Evolutionary conservation across 169 alveolate species (phyloP).

Genomic region (Cryptosporidium tyzzeri): DNA sequence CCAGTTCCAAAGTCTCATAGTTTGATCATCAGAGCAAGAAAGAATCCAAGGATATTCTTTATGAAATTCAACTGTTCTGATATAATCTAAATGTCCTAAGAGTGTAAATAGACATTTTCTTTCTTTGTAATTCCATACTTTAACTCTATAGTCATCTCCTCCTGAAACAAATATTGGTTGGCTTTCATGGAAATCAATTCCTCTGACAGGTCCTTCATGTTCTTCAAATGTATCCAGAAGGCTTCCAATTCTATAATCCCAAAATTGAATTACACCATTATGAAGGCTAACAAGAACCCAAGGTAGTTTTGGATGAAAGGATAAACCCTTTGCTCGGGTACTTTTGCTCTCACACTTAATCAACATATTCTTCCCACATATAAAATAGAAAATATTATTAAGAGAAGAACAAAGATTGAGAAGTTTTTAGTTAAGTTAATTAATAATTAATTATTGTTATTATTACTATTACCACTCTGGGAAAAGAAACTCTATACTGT

Average conservation of each 20-base stretch:
- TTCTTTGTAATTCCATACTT: slow-evolving; percentile 93
- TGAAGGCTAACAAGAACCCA: slow-evolving; percentile 95
- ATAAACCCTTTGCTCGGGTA: slow-evolving; percentile 94
- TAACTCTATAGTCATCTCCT: slow-evolving; percentile 96
- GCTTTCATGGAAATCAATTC: slow-evolving; percentile 92
- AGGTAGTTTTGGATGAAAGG: slow-evolving; percentile 95
- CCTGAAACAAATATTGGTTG: slow-evolving; percentile 97
- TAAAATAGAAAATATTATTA: neutral
- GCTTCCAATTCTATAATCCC: slow-evolving; percentile 92
- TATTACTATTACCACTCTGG: no score
- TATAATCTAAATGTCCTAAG: slow-evolving; percentile 96
- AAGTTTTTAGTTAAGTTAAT: neutral
- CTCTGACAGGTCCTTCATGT: slow-evolving; percentile 98
- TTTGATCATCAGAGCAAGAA: slow-evolving; percentile 95
- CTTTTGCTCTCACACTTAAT: slow-evolving; percentile 94
- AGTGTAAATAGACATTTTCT: slow-evolving; percentile 92
- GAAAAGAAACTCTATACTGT: no score
- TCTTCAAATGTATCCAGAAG: slow-evolving; percentile 88
- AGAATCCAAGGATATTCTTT: slow-evolving; percentile 96
- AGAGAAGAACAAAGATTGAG: slow-evolving; percentile 5
- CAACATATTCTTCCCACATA: slow-evolving; percentile 81
- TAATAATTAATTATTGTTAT: no score
- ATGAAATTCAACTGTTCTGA: slow-evolving; percentile 95
- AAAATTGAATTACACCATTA: slow-evolving; percentile 93
- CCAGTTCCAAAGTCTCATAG: slow-evolving; percentile 98